Base-by-base conservation (phyloP, 257 asterid genomes). In the Apocynum venetum region DNA sequence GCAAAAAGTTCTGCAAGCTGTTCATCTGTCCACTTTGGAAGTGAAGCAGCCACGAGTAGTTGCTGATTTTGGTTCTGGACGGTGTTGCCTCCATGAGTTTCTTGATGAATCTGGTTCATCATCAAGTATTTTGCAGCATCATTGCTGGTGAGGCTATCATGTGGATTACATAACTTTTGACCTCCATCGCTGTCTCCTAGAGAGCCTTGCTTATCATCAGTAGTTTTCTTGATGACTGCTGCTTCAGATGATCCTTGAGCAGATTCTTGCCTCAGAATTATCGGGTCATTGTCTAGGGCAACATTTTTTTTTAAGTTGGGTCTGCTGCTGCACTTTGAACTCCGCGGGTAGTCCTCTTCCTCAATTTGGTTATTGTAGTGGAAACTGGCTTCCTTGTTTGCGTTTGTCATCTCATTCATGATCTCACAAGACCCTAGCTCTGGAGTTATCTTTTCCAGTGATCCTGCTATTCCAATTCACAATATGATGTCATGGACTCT, bases 21-120 rank as follows among this genome's bases (percentile, higher is more conserved):
- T 77, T 91, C 93, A 67, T 94, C 98, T 13, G 97, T 94, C 97
- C 97, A 94, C 64, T 84, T 73, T 38, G 90, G 92, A 74, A 86
- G 82, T 75, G 89, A 80, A 71, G 89, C 72, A 63, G 86, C 85
- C 46, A 79, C 56, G 67, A 59, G 35, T 68, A 31, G 60, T 79
- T 84, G 85, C 61, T 78, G 94, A 77, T 69, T 82, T 82, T 80
- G 88, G 73, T 48, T 82, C 84, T 78, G 83, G 65, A 48, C 84
- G 76, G 69, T 82, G 68, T 67, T 76, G 57, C 59, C 79, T 66
- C 70, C 82, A 73, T 38, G 84, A 76, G 67, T 69, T 74, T 84
- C 85, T 78, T 74, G 87, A 70, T 35, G 74, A 46, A n/a, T 41
- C 63, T 56, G 63, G 73, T 75, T 78, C 64, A 60, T 47, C 61